phyloP scores from a whole-genome alignment of 2,329 filamentous ascomycete genomes.

The Fusarium papillatum region DNA sequence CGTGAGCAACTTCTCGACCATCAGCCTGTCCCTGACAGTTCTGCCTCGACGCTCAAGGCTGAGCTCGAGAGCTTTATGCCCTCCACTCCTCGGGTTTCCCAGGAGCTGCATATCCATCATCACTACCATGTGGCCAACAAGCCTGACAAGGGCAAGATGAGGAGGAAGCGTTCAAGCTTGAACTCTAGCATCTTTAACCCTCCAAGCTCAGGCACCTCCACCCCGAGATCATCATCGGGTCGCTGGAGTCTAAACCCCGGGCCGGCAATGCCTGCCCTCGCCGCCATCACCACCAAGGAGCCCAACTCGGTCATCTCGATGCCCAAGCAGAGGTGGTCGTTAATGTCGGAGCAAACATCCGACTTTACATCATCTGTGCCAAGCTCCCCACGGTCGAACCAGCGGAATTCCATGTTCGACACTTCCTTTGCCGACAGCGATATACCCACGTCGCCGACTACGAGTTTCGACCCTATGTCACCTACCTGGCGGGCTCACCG shows the following conservation, averaged over 20 bases:
- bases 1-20: constrained; percentile 86
- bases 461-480: constrained; percentile 78
- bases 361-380: constrained; percentile 82
- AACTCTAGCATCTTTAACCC: constrained; percentile 74
- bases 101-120: constrained; percentile 93
- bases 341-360: constrained; percentile 64
- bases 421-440: constrained; percentile 71
- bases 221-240: constrained; percentile 54
- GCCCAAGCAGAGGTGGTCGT: constrained; percentile 72
- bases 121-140: constrained; percentile 85
- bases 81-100: constrained; percentile 58
- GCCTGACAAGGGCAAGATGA: constrained; percentile 72
- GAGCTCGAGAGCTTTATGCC: constrained; percentile 73
- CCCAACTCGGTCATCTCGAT: constrained; percentile 62
- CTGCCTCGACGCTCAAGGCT: constrained; percentile 72
- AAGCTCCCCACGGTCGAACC: constrained; percentile 84
- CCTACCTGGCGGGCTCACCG: constrained; percentile 67
- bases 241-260: constrained; percentile 54
- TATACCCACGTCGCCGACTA: constrained; percentile 85
- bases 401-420: constrained; percentile 85
- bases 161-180: constrained; percentile 79
- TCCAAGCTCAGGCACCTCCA: constrained; percentile 55
- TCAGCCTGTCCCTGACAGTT: constrained; percentile 71
- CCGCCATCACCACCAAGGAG: constrained; percentile 61
- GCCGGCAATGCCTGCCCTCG: constrained; percentile 54